Conservation (phyloP, 2,329 filamentous ascomycete species). For the Balansia obtecta region DNA sequence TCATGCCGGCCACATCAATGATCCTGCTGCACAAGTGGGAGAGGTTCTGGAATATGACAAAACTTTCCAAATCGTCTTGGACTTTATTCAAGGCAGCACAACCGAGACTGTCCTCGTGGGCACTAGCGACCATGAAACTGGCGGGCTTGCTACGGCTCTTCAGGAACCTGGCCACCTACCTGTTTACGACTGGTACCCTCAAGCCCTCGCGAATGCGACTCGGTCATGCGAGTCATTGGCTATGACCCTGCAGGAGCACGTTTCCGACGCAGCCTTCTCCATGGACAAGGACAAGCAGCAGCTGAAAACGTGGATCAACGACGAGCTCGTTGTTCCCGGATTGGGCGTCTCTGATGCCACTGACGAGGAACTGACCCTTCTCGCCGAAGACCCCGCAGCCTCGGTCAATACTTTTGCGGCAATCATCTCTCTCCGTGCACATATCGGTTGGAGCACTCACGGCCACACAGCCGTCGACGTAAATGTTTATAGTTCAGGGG, state of each 20-base stretch:
- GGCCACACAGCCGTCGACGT: constrained; percentile 91
- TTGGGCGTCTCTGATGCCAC: constrained; percentile 68
- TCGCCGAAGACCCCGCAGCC: constrained; percentile 46
- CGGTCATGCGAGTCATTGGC: constrained; percentile 65
- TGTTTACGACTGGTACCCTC: constrained; percentile 67
- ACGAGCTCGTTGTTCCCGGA: constrained; percentile 52
- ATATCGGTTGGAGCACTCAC: constrained; percentile 89
- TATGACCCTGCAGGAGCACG: constrained; percentile 45
- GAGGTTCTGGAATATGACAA: constrained; percentile 94
- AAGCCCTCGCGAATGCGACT: constrained; percentile 62
- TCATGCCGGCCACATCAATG: constrained; percentile 80
- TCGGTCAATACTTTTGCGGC: constrained; percentile 56
- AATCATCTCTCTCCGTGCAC: constrained; percentile 77
- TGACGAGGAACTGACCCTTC: constrained; percentile 53
- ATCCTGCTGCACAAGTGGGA: constrained; percentile 72
- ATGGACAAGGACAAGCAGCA: constrained; percentile 22
- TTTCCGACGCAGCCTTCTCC: constrained; percentile 27
- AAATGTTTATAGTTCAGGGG: constrained; percentile 79
- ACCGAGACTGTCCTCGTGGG: constrained; percentile 71
- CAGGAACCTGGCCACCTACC: constrained; percentile 44
- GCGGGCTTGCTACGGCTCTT: constrained; percentile 70
- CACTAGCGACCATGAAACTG: constrained; percentile 94
- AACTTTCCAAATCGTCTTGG: constrained; percentile 68
- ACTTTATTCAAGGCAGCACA: constrained; percentile 67
- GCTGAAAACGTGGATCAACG: constrained; percentile 52